Conservation (phyloP, 805 yeast genomes). For the Wickerhamomyces bovis region DNA sequence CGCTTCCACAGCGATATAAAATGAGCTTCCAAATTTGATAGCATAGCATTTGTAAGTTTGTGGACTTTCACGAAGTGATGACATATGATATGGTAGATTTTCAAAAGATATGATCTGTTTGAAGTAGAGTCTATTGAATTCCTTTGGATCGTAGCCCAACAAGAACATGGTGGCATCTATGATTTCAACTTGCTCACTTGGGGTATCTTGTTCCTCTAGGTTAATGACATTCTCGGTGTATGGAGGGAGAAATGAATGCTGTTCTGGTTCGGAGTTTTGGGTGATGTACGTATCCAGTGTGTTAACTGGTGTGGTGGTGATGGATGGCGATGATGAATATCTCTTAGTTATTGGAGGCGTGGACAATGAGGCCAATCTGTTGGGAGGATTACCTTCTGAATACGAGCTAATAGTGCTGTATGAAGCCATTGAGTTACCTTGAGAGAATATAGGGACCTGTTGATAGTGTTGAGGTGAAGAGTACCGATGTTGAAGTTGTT, state of each 20-base stretch:
- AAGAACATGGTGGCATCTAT: not conserved
- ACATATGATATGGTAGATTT: not conserved
- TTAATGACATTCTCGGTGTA: not conserved
- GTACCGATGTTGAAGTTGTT: too few species aligned
- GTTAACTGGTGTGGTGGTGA: too few species aligned
- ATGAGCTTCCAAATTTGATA: not conserved
- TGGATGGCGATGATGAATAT: not conserved
- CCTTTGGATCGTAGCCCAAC: not conserved
- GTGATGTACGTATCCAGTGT: too few species aligned
- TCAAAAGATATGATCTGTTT: not conserved
- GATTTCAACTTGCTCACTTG: not conserved
- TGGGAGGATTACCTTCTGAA: not conserved
- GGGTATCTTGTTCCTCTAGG: not conserved
- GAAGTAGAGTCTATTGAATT: not conserved
- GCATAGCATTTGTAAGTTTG: not conserved
- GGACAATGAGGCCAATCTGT: not conserved
- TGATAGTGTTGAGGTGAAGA: too few species aligned
- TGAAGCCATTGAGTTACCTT: not conserved
- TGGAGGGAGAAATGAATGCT: too few species aligned
- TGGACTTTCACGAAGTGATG: not conserved
- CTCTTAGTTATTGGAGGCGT: not conserved
- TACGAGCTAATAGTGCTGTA: not conserved
- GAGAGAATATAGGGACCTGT: too few species aligned
- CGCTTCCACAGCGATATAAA: not conserved
- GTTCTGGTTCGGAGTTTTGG: too few species aligned